Conservation (phyloP, 495 filamentous ascomycete species). For the Copromyces sp. region DNA sequence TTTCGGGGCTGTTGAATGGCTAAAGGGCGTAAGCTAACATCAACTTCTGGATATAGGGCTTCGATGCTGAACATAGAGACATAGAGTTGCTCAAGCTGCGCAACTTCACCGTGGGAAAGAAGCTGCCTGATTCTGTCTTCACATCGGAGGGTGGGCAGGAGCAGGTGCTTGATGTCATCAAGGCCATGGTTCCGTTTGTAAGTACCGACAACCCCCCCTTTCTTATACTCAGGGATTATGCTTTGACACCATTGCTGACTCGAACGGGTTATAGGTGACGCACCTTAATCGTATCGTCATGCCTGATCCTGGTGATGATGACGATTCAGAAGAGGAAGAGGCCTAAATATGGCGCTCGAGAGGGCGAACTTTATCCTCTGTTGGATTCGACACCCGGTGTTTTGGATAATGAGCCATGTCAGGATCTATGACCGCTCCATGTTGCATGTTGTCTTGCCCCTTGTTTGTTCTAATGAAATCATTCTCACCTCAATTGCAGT, state of each 20-base stretch:
- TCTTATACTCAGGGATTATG: neutral
- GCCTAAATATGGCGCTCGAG: slow-evolving; percentile 2
- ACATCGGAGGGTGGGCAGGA: slow-evolving; percentile 31
- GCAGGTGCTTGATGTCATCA: slow-evolving; percentile 29
- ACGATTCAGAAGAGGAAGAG: slow-evolving; percentile 23
- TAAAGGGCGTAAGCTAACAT: neutral
- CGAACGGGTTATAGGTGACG: slow-evolving; percentile 33
- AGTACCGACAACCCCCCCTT: slow-evolving; percentile 25
- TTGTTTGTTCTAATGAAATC: neutral
- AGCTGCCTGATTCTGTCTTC: slow-evolving; percentile 49
- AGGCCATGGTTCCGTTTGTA: slow-evolving; percentile 52
- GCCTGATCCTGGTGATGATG: slow-evolving; percentile 45
- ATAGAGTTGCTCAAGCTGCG: slow-evolving; percentile 30
- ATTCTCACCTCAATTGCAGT: neutral
- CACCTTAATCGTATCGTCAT: slow-evolving; percentile 55
- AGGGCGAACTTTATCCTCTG: neutral
- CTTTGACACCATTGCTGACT: neutral
- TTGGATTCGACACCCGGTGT: neutral
- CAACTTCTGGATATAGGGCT: slow-evolving; percentile 43
- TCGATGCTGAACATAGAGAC: slow-evolving; percentile 51
- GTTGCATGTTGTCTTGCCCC: neutral
- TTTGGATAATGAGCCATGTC: neutral
- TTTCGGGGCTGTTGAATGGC: neutral
- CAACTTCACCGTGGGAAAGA: slow-evolving; percentile 60
- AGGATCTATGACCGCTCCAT: neutral